Conservation (phyloP, 805 yeast species). For the Grigorovia jiainica region DNA sequence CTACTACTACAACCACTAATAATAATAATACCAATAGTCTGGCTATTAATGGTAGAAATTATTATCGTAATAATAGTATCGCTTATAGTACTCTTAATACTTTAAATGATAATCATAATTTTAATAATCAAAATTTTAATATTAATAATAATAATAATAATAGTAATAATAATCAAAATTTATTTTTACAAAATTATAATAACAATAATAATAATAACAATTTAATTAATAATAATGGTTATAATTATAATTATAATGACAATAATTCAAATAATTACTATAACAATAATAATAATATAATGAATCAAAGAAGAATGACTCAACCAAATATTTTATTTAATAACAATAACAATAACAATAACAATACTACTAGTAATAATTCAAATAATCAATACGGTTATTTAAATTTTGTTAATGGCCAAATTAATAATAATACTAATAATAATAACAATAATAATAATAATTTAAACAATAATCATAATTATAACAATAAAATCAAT, state of each 20-base stretch:
- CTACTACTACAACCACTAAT: neutral
- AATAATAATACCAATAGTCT: neutral
- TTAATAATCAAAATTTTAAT: neutral
- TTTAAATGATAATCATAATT: neutral
- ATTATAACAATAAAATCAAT: no score
- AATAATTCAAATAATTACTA: no score
- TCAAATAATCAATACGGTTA: slow-evolving; percentile 5
- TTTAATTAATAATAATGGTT: neutral
- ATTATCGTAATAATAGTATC: neutral
- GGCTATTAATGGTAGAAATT: neutral
- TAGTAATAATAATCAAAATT: neutral
- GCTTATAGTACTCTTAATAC: neutral
- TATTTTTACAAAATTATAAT: neutral
- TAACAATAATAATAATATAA: neutral
- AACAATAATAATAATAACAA: neutral
- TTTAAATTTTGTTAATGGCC: slow-evolving; percentile 5
- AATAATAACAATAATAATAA: neutral
- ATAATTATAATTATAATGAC: neutral
- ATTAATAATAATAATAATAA: neutral
- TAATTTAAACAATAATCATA: neutral
- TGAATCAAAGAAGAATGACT: slow-evolving; percentile 4
- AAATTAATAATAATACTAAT: slow-evolving; percentile 1
- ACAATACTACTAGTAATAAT: neutral
- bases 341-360: neutral
- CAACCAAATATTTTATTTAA: slow-evolving; percentile 1